phyloP scores from a whole-genome alignment of 1,284 basidiomycete species.

The Rhodotorula sp. region DNA sequence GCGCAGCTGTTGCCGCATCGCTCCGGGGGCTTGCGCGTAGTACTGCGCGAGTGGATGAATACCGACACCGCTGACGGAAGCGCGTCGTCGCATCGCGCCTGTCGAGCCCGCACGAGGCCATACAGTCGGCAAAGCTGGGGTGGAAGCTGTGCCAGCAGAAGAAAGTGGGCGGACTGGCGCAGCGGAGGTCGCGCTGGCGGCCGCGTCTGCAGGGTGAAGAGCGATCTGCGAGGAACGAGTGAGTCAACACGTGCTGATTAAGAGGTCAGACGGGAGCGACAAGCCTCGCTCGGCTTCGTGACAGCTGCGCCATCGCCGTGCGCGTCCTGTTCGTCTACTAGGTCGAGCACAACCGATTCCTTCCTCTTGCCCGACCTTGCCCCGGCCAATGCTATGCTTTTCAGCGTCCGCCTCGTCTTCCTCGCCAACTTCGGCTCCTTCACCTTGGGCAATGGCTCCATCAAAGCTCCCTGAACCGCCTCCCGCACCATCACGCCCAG shows the following conservation, averaged over 20 bases:
- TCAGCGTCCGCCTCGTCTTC: not conserved
- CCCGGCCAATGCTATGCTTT: not conserved
- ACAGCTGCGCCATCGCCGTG: not conserved
- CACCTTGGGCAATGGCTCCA: not conserved
- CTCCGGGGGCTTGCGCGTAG: not conserved
- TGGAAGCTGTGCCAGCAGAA: not conserved
- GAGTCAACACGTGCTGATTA: no score
- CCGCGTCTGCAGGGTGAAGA: no score
- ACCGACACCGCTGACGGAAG: slow-evolving; percentile 2
- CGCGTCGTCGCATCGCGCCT: slow-evolving; percentile 4
- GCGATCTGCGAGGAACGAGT: not conserved
- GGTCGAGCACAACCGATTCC: not conserved
- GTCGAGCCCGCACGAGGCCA: slow-evolving; percentile 5
- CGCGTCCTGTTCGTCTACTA: not conserved
- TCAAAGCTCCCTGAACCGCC: no score
- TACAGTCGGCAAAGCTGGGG: not conserved
- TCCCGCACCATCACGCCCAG: not conserved
- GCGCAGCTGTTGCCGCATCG: slow-evolving; percentile 3
- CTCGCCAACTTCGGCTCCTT: not conserved
- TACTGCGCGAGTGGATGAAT: slow-evolving; percentile 26
- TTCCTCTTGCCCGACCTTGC: no score
- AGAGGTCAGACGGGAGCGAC: not conserved
- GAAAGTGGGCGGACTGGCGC: no score
- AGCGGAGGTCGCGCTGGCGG: no score
- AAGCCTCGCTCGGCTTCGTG: not conserved